Base-by-base conservation (phyloP, 1,139 yeast species). In the Blastobotrys ciferrii region DNA sequence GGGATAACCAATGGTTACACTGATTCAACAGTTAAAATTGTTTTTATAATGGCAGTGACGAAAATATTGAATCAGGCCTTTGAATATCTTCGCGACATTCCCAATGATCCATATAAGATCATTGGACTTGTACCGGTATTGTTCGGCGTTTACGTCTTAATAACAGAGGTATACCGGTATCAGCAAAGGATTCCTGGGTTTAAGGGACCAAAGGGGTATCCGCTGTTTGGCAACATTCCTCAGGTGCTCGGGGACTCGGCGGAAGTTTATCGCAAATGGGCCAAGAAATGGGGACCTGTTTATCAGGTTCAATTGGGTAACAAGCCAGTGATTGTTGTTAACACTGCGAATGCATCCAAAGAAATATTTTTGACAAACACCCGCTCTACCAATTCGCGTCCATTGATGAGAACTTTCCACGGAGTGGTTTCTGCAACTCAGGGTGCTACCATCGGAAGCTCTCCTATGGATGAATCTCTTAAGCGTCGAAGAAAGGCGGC, bases 371-470 rank as follows among this genome's bases (percentile, higher is more conserved):
- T 70, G 20, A 71, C 71, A 28, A 71, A 77, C 54, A 68, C 81
- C 4, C 65, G 70, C 38, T 75, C 81, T 1, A 76, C 78, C 52
- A 81, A 78, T 56, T 84, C 91, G 1, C 69, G 94, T 39, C 92
- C 94, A 0, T 65, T 73, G 33, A 71, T 76, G 52, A 77, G 80
- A 62, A 82, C 88, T 1, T 86, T 85, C 66, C 92, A 85, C 65
- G 70, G 74, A 31, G 70, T 84, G 5, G 77, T 85, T 1, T 81
- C 88, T 0, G 67, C 75, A 2, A 74, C 82, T 0, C 82, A 79
- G 46, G 69, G 57, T 12, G 49, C 77, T 56, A 85, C 92, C 0
- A 74, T 85, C 30, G 94, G 94, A 0, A 81, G 92, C 0, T 83
- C 89, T 0, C 92, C 94, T 1, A 77, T 72, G 57, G 78, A 84